Conservation (phyloP, 352 stramenopile genomes). For the Hyaloperonospora brassicae region DNA sequence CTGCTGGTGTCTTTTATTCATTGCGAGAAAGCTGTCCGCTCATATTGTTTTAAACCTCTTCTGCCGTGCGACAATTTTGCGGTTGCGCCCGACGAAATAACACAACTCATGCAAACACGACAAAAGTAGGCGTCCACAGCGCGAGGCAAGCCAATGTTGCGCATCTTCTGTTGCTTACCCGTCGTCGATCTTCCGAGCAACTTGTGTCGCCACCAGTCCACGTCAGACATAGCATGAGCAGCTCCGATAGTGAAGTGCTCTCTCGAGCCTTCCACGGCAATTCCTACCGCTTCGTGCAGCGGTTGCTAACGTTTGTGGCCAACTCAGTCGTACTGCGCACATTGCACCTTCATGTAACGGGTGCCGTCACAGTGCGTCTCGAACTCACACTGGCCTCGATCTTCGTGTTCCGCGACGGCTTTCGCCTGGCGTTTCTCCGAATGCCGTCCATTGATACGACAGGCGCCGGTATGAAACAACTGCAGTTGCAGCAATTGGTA, state of each 20-base stretch:
- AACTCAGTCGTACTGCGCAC: slow-evolving; percentile 76
- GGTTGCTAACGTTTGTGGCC: slow-evolving; percentile 75
- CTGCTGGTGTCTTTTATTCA: too few relatives aligned
- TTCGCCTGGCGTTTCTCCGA: slow-evolving; percentile 80
- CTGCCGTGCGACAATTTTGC: too few relatives aligned
- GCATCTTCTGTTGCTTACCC: too few relatives aligned
- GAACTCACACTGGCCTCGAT: slow-evolving; percentile 85
- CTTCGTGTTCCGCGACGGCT: slow-evolving; percentile 86
- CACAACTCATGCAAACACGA: too few relatives aligned
- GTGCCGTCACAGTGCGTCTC: slow-evolving; percentile 75
- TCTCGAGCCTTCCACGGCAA: slow-evolving; percentile 47
- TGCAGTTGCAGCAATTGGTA: slow-evolving; percentile 52
- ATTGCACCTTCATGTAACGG: slow-evolving; percentile 68
- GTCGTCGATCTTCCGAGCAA: too few relatives aligned
- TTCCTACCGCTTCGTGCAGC: slow-evolving; percentile 78
- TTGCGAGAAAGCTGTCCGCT: too few relatives aligned
- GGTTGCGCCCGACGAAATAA: too few relatives aligned
- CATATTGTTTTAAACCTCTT: too few relatives aligned
- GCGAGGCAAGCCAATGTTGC: too few relatives aligned
- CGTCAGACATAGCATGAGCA: slow-evolving; percentile 16
- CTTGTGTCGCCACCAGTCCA: not conserved
- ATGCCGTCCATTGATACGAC: slow-evolving; percentile 55
- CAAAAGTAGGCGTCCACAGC: too few relatives aligned
- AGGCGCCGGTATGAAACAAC: slow-evolving; percentile 1
- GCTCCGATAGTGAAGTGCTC: slow-evolving; percentile 26